Percentiles rank a stretch among this genome's conserved stretches.
These are phyloP conservation scores for Trypanosoma platydactyli DNA, from an alignment of 208 protist genomes.

Conservation along the genomic window DNA sequence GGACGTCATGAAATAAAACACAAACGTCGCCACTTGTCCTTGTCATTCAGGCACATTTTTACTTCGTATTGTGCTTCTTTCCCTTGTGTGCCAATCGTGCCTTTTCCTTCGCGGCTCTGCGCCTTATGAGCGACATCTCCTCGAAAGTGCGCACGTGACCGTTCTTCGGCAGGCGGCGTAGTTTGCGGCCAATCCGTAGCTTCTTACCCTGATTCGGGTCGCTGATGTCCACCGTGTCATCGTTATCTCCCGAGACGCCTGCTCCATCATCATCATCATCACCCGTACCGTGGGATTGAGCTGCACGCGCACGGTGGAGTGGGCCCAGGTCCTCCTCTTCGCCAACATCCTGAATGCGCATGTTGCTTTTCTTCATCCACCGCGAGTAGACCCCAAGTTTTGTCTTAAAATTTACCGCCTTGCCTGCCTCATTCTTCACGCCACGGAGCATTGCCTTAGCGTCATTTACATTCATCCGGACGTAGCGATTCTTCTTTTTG, in stretches of 20 bases:
- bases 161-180: constrained; percentile 83
- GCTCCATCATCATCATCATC: constrained; percentile 20
- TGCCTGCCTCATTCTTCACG: constrained; percentile 92
- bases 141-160: constrained; percentile 87
- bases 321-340: constrained; percentile 89
- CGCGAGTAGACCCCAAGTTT: constrained; percentile 88
- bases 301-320: constrained; percentile 66
- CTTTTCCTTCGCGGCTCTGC: constrained; percentile 84
- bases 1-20: constrained; percentile 14
- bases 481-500: constrained; percentile 93
- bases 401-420: constrained; percentile 91
- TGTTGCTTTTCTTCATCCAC: constrained; percentile 91
- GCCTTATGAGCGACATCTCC: constrained; percentile 76
- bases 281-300: constrained; percentile 15
- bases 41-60: constrained; percentile 17
- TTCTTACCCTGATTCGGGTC: constrained; percentile 92
- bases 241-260: constrained; percentile 27
- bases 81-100: constrained; percentile 62
- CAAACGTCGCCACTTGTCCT: not conserved
- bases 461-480: constrained; percentile 89
- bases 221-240: constrained; percentile 79
- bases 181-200: constrained; percentile 84
- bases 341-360: constrained; percentile 90
- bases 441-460: constrained; percentile 87
- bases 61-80: constrained; percentile 35